Percentiles rank a stretch among this genome's conserved stretches.
Evolutionary conservation across 1,284 basidiomycete species (phyloP).

Genomic region (Agaricales sp.): DNA sequence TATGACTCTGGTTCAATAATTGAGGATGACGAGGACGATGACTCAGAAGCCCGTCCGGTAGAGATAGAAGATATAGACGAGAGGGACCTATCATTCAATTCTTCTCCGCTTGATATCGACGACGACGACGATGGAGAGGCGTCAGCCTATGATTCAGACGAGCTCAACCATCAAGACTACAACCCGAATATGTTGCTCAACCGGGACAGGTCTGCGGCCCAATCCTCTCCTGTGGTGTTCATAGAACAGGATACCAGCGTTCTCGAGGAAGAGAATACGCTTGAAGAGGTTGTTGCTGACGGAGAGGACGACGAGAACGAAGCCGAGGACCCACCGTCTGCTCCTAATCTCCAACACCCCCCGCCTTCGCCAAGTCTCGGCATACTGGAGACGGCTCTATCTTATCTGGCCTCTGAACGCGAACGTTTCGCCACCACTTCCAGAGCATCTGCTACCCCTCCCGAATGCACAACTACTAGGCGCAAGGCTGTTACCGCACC

Average conservation of each 20-base stretch:
- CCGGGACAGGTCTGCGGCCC: too few species aligned
- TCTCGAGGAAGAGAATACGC: not conserved
- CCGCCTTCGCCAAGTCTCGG: not conserved
- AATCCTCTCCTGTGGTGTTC: not conserved
- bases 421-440: not conserved
- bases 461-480: not conserved
- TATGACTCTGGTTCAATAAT: conserved; percentile 13
- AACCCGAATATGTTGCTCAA: not conserved
- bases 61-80: conserved; percentile 10
- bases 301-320: conserved; percentile 1
- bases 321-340: not conserved
- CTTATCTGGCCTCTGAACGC: not conserved
- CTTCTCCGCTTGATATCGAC: not conserved
- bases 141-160: not conserved
- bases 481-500: not conserved
- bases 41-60: conserved; percentile 11
- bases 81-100: conserved; percentile 2
- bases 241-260: not conserved
- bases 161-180: not conserved
- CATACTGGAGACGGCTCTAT: not conserved
- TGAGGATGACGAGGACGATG: conserved; percentile 13
- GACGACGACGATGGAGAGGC: not conserved
- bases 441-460: not conserved
- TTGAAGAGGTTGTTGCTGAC: not conserved
- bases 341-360: not conserved